These are phyloP conservation scores for Elaeagnus macrophylla DNA, from an alignment of 306 rosid species.

Conservation along the genomic window DNA sequence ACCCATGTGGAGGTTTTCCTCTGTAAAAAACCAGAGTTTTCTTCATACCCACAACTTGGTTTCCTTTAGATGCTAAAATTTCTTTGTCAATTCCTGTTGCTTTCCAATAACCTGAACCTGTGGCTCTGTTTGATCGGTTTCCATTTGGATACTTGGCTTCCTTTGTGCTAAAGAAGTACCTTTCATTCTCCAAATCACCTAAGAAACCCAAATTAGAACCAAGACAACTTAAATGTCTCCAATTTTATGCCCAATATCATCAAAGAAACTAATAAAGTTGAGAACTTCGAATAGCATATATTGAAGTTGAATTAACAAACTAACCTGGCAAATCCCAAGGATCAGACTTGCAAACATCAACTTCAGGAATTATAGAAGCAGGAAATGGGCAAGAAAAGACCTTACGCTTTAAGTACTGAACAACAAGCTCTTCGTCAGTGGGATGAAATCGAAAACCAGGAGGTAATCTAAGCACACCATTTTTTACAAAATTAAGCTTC, in stretches of 20 bases:
- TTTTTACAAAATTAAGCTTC: constrained; percentile 52
- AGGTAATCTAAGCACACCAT: constrained; percentile 75
- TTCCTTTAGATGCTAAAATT: constrained; percentile 35
- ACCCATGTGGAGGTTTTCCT: constrained; percentile 85
- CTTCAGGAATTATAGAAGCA: constrained; percentile 84
- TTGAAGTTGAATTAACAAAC: not conserved
- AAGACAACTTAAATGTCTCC: not conserved
- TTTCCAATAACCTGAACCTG: constrained; percentile 85
- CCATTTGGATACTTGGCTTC: constrained; percentile 94
- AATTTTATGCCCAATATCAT: not conserved
- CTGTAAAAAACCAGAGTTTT: constrained; percentile 88
- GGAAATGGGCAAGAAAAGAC: constrained; percentile 72
- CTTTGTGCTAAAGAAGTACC: constrained; percentile 85
- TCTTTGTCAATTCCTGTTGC: constrained; percentile 93
- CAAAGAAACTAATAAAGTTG: not conserved
- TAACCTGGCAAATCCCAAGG: constrained; percentile 99
- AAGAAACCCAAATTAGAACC: not conserved
- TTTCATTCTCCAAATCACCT: constrained; percentile 79
- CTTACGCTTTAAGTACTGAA: constrained; percentile 76
- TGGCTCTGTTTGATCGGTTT: constrained; percentile 85
- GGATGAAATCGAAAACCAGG: constrained; percentile 98
- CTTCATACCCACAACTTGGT: constrained; percentile 66
- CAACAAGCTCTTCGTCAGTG: constrained; percentile 79
- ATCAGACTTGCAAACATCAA: constrained; percentile 75
- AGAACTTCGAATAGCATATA: not conserved